Percentiles rank a stretch among this genome's conserved stretches.
Conservation (phyloP, 1,284 basidiomycete genomes). For the Bondarzewia mesenterica region DNA sequence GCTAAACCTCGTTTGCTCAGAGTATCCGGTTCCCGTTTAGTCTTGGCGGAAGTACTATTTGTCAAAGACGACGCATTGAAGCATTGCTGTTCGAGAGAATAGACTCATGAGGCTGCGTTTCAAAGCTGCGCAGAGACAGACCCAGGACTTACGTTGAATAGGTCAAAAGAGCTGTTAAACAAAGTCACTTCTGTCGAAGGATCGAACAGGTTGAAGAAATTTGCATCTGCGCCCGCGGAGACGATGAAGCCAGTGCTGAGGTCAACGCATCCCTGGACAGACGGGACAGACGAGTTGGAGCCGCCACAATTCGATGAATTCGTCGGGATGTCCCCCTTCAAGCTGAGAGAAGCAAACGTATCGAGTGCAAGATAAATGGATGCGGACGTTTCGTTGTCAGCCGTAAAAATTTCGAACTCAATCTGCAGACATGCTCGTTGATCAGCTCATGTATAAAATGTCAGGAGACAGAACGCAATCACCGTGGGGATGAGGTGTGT, state of each 20-base stretch:
- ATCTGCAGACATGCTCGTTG: constrained; percentile 15
- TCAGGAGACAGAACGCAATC: constrained; percentile 5
- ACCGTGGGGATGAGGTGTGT: constrained; percentile 42
- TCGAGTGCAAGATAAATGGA: constrained; percentile 39
- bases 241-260: constrained; percentile 3
- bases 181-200: not conserved
- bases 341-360: constrained; percentile 27
- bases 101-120: not conserved
- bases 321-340: constrained; percentile 7
- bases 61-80: not conserved
- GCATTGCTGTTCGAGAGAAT: not conserved
- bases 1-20: not conserved
- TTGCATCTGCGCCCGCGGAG: constrained; percentile 1
- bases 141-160: constrained; percentile 3
- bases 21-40: not conserved
- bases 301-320: constrained; percentile 1
- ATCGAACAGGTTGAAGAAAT: constrained; percentile 6
- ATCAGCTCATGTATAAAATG: not conserved
- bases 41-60: not conserved
- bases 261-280: constrained; percentile 3
- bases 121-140: not conserved
- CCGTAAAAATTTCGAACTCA: constrained; percentile 33
- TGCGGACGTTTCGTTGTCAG: constrained; percentile 27
- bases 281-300: not conserved
- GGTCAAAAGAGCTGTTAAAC: constrained; percentile 4